Evolutionary conservation across 768 basidiomycete species (phyloP), one percentile per base, ranked within the genome.

Genomic region (Psilocybe tampanensis): DNA sequence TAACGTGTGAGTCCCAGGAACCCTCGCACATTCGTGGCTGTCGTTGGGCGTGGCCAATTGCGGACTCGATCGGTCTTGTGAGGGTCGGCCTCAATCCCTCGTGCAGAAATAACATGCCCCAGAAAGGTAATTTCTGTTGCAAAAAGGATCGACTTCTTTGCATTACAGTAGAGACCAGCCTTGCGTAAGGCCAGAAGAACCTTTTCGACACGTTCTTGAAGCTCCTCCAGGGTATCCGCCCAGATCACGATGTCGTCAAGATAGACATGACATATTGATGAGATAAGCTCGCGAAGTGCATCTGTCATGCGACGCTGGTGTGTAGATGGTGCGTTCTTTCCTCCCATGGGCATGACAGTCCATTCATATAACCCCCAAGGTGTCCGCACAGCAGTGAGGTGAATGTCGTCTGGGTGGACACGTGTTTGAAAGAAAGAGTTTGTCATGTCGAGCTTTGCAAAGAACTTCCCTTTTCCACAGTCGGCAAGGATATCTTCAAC

Each of bases 191-290:
- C 66, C 0, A 69, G 64, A 0, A 78, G 63, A 17, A 76, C 66
- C 0, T 24, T n/a, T 0, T 47, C 34, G 1, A 72, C 64, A 44
- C 72, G 66, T 1, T 32, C 0, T 0, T 58, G 42, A 23, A 79
- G 78, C 51, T 77, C 72, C 8, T 70, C 72, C 0, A 74, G 17
- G 0, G 65, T 55, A 0, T 75, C 13, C 0, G 77, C 81, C 73
- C 74, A 81, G 26, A 81, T 77, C 17, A 81, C 64, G 43, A 81
- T 76, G 51, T 80, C 73, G 51, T 82, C 76, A 12, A 44, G 19
- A 18, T 44, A 44, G 8, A 44, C 19, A 18, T 44, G 0, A 80
- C 77, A 76, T 39, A 79, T 72, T 2, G 64, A 62, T 0, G 79
- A 76, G 18, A 83, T 70, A 11, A 64, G 62, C 0, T 67, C 58